A percentile compares a stretch with the other conserved stretches of the same genome.
Evolutionary conservation across 192 early-diverging fungal species (phyloP).

Genomic region (Entomortierella chlamydospora): DNA sequence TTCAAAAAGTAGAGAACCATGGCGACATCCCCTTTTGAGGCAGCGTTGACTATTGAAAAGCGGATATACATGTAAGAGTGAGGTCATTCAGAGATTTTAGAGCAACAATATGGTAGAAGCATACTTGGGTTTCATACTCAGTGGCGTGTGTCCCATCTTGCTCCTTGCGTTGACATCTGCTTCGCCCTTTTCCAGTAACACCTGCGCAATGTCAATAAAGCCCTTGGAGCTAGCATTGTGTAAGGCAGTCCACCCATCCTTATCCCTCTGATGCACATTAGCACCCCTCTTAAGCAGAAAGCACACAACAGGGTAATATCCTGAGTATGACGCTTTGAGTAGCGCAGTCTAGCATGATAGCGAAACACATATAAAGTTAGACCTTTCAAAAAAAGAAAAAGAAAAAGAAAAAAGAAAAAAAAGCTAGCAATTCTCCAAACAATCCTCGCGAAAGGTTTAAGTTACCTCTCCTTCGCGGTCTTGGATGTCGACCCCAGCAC

Average conservation of each 20-base stretch:
- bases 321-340: constrained; percentile 77
- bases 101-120: background rate
- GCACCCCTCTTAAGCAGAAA: constrained; percentile 70
- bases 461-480: constrained; percentile 78
- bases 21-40: constrained; percentile 74
- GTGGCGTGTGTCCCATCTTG: constrained; percentile 76
- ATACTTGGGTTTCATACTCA: constrained; percentile 58
- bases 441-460: background rate
- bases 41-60: constrained; percentile 69
- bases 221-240: constrained; percentile 82
- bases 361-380: too few species aligned
- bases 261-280: constrained; percentile 73
- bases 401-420: too few species aligned
- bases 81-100: background rate
- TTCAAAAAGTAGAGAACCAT: constrained; percentile 76
- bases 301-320: constrained; percentile 67
- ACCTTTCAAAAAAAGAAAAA: too few species aligned
- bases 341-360: constrained; percentile 69
- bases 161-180: constrained; percentile 71
- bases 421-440: too few species aligned
- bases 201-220: constrained; percentile 63
- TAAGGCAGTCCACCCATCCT: constrained; percentile 84
- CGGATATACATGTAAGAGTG: background rate
- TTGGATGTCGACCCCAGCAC: constrained; percentile 68
- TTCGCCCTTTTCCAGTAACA: constrained; percentile 68